Base-by-base conservation (phyloP, 495 filamentous ascomycete species). In the Barbatosphaeria neglecta region DNA sequence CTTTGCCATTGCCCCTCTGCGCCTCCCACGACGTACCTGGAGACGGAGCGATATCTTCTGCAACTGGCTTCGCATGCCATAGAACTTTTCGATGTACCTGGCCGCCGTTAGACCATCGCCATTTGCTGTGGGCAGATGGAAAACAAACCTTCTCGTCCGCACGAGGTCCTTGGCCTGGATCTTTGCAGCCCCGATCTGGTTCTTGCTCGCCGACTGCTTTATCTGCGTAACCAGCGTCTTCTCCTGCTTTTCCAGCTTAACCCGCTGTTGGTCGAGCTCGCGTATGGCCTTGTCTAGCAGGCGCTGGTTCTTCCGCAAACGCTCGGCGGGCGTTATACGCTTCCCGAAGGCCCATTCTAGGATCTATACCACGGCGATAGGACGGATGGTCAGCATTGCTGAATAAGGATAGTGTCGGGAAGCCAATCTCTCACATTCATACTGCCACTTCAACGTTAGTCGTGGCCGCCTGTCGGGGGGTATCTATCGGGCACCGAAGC, bases 291-390 rank as follows among this genome's bases (percentile, higher is more conserved):
- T 93, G 67, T 98, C 90, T 44, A 97, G 81, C 45, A 93, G 86
- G 52, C 93, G 76, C 66, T 96, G 90, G 64, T 97, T 94, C 63
- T 96, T 97, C 65, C 92, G 84, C 60, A 97, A 76, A 57, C 92
- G 85, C 74, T 97, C 90, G 13, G 87, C 86, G 7, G 92, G 90
- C 62, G 90, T 97, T 80, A 97, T 93, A 64, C 90, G 89, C 76
- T 93, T 94, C 51, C 90, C 90, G 64, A 97, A 96, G 24, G 92
- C 92, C 90, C 90, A 96, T 79, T 96, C 90, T 45, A 97, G 73
- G 69, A 96, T 82, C 88, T 95, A 22, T 3, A 22, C 27, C 27
- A 13, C 27, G 27, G 27, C n/a, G n/a, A n/a, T n/a, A n/a, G n/a
- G n/a, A n/a, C n/a, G 43, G 47, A 51, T 43, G 18, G 50, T 69